Evolutionary conservation across 2,329 filamentous ascomycete genomes (phyloP).

Genomic region (Colletotrichum higginsianum): DNA sequence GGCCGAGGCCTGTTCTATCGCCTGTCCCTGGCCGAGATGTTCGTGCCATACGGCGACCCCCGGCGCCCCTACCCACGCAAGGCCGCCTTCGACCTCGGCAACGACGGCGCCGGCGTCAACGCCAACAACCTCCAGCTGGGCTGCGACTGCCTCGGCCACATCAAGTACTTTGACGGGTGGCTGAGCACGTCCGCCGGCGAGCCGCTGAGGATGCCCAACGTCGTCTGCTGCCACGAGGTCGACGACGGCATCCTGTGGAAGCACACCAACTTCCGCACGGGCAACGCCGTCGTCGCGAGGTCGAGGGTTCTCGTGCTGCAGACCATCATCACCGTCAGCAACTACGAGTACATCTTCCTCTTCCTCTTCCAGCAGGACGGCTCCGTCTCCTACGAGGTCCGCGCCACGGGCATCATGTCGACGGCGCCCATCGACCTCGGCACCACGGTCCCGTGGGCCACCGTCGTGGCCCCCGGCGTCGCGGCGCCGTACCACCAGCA

Average conservation of each 20-base stretch:
- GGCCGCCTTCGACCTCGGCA: slow-evolving; percentile 79
- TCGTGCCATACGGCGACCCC: slow-evolving; percentile 77
- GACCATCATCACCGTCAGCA: slow-evolving; percentile 75
- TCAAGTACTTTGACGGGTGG: slow-evolving; percentile 59
- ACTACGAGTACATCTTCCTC: slow-evolving; percentile 72
- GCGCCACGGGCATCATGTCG: slow-evolving; percentile 60
- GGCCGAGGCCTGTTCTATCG: slow-evolving; percentile 78
- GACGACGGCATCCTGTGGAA: slow-evolving; percentile 74
- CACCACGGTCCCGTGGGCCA: slow-evolving; percentile 69
- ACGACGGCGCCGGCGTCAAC: slow-evolving; percentile 74
- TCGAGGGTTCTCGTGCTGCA: slow-evolving; percentile 74
- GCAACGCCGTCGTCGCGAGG: slow-evolving; percentile 70
- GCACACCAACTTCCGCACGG: slow-evolving; percentile 74
- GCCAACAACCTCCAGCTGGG: slow-evolving; percentile 78
- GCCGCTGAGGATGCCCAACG: slow-evolving; percentile 52
- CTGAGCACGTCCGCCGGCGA: slow-evolving; percentile 51
- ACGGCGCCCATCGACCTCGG: slow-evolving; percentile 66
- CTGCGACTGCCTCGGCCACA: slow-evolving; percentile 78
- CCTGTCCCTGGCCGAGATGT: slow-evolving; percentile 78
- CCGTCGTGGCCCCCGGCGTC: slow-evolving; percentile 74
- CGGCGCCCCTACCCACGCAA: slow-evolving; percentile 76
- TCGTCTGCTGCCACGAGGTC: slow-evolving; percentile 58
- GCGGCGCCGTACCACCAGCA: slow-evolving; percentile 79
- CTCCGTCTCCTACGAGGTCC: slow-evolving; percentile 52
- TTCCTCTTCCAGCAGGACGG: slow-evolving; percentile 69